Conservation (phyloP, 2,329 filamentous ascomycete species). For the Colletotrichum karsti region DNA sequence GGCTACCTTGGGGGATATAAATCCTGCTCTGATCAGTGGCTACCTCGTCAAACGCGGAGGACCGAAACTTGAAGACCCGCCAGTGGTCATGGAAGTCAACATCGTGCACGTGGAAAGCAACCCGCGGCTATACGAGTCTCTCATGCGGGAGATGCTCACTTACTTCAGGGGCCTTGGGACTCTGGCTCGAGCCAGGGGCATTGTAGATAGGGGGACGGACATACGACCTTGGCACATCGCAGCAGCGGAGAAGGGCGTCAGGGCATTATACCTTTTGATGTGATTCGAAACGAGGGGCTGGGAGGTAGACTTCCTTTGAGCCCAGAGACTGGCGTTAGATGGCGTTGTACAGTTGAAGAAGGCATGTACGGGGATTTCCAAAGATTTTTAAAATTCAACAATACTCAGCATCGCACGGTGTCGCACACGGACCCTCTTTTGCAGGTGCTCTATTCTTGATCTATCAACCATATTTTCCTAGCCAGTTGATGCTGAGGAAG, state of each 20-base stretch:
- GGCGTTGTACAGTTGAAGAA: neutral
- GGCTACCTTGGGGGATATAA: constrained; percentile 60
- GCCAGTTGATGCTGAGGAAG: constrained; percentile 10
- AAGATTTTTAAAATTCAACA: neutral
- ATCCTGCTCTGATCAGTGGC: constrained; percentile 68
- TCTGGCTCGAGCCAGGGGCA: constrained; percentile 72
- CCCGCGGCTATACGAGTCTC: constrained; percentile 65
- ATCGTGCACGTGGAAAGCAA: constrained; percentile 65
- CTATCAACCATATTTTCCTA: neutral
- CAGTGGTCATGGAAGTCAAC: constrained; percentile 70
- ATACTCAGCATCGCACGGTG: neutral
- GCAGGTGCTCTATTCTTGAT: neutral
- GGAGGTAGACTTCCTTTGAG: neutral
- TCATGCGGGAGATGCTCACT: constrained; percentile 75
- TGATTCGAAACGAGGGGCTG: constrained; percentile 44
- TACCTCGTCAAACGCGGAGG: constrained; percentile 73
- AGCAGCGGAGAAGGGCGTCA: constrained; percentile 73
- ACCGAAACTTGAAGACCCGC: constrained; percentile 63
- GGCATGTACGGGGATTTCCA: neutral
- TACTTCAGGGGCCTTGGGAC: constrained; percentile 76
- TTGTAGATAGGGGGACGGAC: constrained; percentile 66
- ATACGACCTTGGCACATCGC: constrained; percentile 83
- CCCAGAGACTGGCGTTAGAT: neutral
- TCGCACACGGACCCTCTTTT: neutral
- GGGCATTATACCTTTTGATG: constrained; percentile 71